Evolutionary conservation across 805 yeast genomes (phyloP), one percentile per base, ranked within the genome.

Genomic region (Hanseniaspora osmophila): DNA sequence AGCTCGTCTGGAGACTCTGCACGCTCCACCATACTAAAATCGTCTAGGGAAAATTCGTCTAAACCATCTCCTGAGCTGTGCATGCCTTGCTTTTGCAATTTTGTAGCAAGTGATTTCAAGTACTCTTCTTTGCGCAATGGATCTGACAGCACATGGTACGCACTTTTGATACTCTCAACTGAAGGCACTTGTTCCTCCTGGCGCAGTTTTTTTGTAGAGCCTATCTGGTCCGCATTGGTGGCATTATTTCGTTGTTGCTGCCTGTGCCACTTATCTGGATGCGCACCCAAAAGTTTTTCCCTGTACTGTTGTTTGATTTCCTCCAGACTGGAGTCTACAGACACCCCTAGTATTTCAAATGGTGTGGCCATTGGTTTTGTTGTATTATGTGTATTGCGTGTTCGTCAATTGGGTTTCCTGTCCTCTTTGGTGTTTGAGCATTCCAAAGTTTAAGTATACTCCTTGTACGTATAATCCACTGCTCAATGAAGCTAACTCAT

Each of bases 251-350:
- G 50, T 41, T 30, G 37, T 35, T 2, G 13, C 39, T 29, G 17
- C 29, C 15, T 13, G 16, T 18, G 27, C 16, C 51, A 49, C 53
- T 87, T 88, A 58, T 90, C 97, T 1, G 97, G 97, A 60, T 90
- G 97, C 2, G 73, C 60, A 3, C 59, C 55, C 1, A 90, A 65
- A 6, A 90, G 68, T 13, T 72, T 71, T 32, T 59, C 64, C 46
- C 70, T 73, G 58, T 88, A 90, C 0, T 94, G 88, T 9, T 58
- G 57, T 50, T 75, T 78, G 27, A 88, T 68, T 12, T 70, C 74
- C 0, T 45, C 52, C 1, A 46, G 48, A 17, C 61, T 48, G 2
- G 74, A 70, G 3, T 61, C 57, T 2, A 67, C 61, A 0, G 60
- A 54, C 1, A 81, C 63, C 0, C 73, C 80, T n/a, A 86, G 67